These are phyloP conservation scores for Scedosporium aurantiacum DNA, from an alignment of 2,329 filamentous ascomycete species.

Conservation along the genomic window DNA sequence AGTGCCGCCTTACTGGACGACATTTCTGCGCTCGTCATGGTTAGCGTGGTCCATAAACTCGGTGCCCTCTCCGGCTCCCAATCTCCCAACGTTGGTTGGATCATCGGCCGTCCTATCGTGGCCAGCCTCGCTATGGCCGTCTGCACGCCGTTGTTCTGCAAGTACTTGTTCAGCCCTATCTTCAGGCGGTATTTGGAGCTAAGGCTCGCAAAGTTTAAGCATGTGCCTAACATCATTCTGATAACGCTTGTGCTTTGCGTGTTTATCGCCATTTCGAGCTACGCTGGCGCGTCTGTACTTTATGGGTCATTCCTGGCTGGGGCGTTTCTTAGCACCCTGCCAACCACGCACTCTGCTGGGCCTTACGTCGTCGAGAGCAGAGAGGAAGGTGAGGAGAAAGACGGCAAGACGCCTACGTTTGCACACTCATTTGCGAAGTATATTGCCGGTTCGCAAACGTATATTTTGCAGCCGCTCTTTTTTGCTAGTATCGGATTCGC, in stretches of 20 bases:
- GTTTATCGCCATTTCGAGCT: conserved; percentile 20
- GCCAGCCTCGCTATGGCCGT: conserved; percentile 24
- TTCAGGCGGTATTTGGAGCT: conserved; percentile 22
- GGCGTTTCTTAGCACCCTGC: conserved; percentile 23
- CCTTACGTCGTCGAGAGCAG: conserved; percentile 22
- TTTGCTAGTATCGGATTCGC: conserved; percentile 50
- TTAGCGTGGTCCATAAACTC: conserved; percentile 15
- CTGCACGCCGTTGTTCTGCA: conserved; percentile 22
- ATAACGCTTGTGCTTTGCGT: conserved; percentile 21
- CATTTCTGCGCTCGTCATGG: conserved; percentile 30
- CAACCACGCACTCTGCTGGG: conserved; percentile 22
- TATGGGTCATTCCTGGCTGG: conserved; percentile 30
- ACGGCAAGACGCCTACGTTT: conserved; percentile 22
- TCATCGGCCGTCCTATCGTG: conserved; percentile 25
- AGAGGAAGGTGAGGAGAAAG: conserved; percentile 22
- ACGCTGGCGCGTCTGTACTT: conserved; percentile 24
- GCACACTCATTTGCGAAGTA: conserved; percentile 27
- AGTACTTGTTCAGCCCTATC: conserved; percentile 25
- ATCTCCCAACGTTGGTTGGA: conserved; percentile 21
- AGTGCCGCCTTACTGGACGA: conserved; percentile 36
- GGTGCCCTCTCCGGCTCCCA: conserved; percentile 11
- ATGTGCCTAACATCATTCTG: conserved; percentile 16
- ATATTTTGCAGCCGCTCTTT: conserved; percentile 45
- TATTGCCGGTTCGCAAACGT: conserved; percentile 22
- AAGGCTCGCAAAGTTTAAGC: conserved; percentile 20